Conservation (phyloP, 2,329 filamentous ascomycete genomes). For the Karstenula rhodostoma region DNA sequence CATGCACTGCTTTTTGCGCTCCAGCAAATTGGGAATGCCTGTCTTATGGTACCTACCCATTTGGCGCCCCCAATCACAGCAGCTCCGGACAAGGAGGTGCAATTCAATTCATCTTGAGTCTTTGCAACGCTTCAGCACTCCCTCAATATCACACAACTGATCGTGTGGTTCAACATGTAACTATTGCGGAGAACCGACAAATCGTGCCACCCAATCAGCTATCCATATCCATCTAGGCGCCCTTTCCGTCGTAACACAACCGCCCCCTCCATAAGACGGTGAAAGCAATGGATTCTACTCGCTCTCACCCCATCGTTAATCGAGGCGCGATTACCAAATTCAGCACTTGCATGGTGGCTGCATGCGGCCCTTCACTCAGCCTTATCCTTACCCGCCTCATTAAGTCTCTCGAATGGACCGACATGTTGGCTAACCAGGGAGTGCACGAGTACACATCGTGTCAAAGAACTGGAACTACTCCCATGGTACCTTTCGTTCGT, state of each 20-base stretch:
- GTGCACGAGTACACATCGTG: too few relatives aligned
- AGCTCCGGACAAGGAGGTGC: not conserved
- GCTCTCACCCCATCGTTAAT: not conserved
- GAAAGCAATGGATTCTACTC: not conserved
- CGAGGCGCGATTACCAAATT: not conserved
- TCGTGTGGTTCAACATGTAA: not conserved
- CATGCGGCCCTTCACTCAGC: slow-evolving; percentile 1
- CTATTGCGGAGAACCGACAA: not conserved
- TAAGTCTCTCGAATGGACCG: too few relatives aligned
- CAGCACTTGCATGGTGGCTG: slow-evolving; percentile 2
- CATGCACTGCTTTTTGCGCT: slow-evolving; percentile 28
- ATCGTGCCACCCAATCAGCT: not conserved
- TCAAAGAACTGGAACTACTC: too few relatives aligned
- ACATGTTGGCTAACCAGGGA: too few relatives aligned
- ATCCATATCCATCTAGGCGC: not conserved
- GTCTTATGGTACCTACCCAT: not conserved
- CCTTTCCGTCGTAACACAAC: not conserved
- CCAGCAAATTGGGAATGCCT: not conserved
- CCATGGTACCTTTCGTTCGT: too few relatives aligned
- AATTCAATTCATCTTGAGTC: not conserved
- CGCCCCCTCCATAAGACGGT: slow-evolving; percentile 3
- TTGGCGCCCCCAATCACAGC: not conserved
- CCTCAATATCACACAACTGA: slow-evolving; percentile 1
- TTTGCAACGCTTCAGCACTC: slow-evolving; percentile 5
- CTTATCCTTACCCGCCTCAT: not conserved